Evolutionary conservation across 2,329 filamentous ascomycete species (phyloP).

Genomic region (Aspergillus floridensis): DNA sequence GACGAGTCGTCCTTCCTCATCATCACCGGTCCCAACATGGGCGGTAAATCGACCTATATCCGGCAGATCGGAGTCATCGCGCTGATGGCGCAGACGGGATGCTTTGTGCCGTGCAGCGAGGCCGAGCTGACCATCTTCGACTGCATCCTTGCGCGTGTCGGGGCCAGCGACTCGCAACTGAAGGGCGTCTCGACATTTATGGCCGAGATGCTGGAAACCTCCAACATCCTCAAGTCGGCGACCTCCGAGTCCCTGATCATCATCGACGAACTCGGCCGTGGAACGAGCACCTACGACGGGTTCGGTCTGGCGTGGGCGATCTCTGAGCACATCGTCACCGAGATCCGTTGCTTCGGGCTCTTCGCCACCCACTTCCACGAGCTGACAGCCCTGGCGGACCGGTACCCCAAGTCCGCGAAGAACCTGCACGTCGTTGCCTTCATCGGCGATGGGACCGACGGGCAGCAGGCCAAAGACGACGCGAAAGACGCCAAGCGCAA

Average conservation of each 20-base stretch:
- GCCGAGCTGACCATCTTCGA: slow-evolving; percentile 96
- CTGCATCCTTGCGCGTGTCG: slow-evolving; percentile 91
- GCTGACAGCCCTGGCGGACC: slow-evolving; percentile 83
- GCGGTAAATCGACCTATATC: slow-evolving; percentile 97
- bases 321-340: slow-evolving; percentile 91
- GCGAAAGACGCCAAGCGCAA: slow-evolving; percentile 55
- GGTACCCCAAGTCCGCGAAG: slow-evolving; percentile 74
- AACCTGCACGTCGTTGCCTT: slow-evolving; percentile 97
- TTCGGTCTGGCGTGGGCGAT: slow-evolving; percentile 99
- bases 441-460: slow-evolving; percentile 60
- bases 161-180: slow-evolving; percentile 92
- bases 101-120: slow-evolving; percentile 87
- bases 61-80: slow-evolving; percentile 95
- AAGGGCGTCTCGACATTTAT: slow-evolving; percentile 99
- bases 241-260: slow-evolving; percentile 96
- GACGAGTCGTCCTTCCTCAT: slow-evolving; percentile 85
- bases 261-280: slow-evolving; percentile 94
- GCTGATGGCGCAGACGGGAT: slow-evolving; percentile 94
- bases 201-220: slow-evolving; percentile 99
- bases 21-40: slow-evolving; percentile 98
- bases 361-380: slow-evolving; percentile 99
- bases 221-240: slow-evolving; percentile 95
- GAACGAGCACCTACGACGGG: slow-evolving; percentile 96
- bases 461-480: slow-evolving; percentile 38
- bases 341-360: slow-evolving; percentile 90